phyloP scores from a whole-genome alignment of 352 stramenopile species.

The Thraustotheca clavata region DNA sequence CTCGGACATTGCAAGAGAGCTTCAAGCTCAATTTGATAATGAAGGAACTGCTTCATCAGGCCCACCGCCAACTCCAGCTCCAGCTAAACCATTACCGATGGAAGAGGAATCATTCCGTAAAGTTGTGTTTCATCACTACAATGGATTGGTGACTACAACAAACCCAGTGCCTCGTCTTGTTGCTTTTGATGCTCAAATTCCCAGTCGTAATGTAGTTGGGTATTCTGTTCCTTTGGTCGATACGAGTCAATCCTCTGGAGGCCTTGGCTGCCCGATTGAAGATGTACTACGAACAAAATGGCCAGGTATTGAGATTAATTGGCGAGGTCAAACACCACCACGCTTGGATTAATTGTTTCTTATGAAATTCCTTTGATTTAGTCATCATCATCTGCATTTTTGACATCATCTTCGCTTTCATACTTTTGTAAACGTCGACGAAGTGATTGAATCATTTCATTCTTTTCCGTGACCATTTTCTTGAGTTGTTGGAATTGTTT shows the following conservation, averaged over 20 bases:
- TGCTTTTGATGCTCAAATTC: constrained; percentile 35
- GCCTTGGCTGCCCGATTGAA: constrained; percentile 50
- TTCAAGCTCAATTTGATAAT: constrained; percentile 68
- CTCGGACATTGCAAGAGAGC: constrained; percentile 54
- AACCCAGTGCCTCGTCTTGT: constrained; percentile 29
- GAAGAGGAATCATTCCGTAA: constrained; percentile 1
- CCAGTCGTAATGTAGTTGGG: constrained; percentile 46
- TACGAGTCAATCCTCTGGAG: constrained; percentile 28
- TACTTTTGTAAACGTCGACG: constrained; percentile 63
- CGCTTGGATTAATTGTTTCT: constrained; percentile 37
- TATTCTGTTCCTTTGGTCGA: constrained; percentile 52
- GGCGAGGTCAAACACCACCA: constrained; percentile 33
- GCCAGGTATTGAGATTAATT: constrained; percentile 40
- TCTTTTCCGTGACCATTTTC: constrained; percentile 72
- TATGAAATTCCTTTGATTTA: not conserved
- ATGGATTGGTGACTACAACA: constrained; percentile 27
- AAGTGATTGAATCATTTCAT: constrained; percentile 60
- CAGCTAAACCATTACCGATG: not conserved
- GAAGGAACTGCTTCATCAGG: constrained; percentile 25
- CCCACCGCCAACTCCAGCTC: not conserved
- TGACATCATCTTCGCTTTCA: constrained; percentile 48
- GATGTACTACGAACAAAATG: constrained; percentile 78
- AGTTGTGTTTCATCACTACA: constrained; percentile 43
- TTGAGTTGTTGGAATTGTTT: constrained; percentile 83
- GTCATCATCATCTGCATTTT: constrained; percentile 37